Evolutionary conservation across 2,329 filamentous ascomycete species (phyloP).

Genomic region (Paraphoma sp.): DNA sequence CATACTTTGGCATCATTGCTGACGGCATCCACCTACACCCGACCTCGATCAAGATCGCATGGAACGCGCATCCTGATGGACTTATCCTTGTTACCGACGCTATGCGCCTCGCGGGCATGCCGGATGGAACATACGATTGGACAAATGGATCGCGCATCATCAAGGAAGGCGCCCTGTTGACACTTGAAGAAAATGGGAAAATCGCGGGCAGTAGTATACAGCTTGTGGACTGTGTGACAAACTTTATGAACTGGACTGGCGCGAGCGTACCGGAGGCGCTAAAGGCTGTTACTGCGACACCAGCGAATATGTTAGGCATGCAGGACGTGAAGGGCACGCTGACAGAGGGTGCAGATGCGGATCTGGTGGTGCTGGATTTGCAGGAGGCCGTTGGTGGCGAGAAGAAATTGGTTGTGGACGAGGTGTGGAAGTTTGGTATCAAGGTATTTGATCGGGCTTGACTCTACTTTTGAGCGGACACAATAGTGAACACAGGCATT

Average conservation of each 20-base stretch:
- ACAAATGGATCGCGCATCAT: constrained; percentile 73
- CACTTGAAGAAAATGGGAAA: constrained; percentile 75
- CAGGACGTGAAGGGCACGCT: constrained; percentile 68
- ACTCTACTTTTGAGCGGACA: no score
- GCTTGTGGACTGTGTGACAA: constrained; percentile 82
- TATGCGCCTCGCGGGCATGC: constrained; percentile 84
- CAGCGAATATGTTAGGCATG: constrained; percentile 77
- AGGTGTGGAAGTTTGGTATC: constrained; percentile 80
- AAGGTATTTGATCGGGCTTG: constrained; percentile 35
- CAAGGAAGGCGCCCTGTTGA: constrained; percentile 75
- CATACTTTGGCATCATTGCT: constrained; percentile 87
- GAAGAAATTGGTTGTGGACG: constrained; percentile 68
- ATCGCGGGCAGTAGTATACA: constrained; percentile 66
- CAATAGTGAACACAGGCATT: no score
- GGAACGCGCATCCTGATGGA: constrained; percentile 81
- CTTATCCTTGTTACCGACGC: constrained; percentile 92
- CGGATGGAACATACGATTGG: constrained; percentile 86
- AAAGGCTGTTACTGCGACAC: constrained; percentile 76
- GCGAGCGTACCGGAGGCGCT: constrained; percentile 72
- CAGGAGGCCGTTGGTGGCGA: constrained; percentile 51
- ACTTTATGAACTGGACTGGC: constrained; percentile 79
- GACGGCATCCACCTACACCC: constrained; percentile 92
- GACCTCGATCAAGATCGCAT: constrained; percentile 87
- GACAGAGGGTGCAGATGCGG: constrained; percentile 55
- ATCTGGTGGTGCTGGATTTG: constrained; percentile 71